Conservation (phyloP, 1,139 yeast genomes). For the Kluyveromyces marxianus region DNA sequence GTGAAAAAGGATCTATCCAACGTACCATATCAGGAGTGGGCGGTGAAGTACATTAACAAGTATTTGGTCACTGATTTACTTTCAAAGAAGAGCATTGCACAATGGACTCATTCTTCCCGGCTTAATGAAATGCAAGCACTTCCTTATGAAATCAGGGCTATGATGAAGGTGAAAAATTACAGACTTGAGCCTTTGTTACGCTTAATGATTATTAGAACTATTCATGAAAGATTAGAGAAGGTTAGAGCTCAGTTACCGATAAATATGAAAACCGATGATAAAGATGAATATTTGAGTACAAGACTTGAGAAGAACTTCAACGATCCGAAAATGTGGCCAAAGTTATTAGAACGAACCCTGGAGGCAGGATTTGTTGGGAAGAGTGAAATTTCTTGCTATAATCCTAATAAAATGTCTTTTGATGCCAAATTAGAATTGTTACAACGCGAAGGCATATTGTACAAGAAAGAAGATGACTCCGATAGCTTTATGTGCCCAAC, state of each 20-base stretch:
- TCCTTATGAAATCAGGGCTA: background rate
- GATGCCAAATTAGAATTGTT: background rate
- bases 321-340: background rate
- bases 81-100: background rate
- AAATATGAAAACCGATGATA: background rate
- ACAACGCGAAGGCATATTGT: background rate
- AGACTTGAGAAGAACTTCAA: background rate
- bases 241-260: background rate
- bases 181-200: background rate
- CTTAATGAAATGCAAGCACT: background rate
- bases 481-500: background rate
- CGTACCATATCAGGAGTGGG: background rate
- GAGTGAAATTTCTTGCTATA: background rate
- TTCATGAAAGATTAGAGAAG: background rate
- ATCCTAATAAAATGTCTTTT: background rate
- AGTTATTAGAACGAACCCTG: background rate
- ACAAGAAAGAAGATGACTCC: background rate
- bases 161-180: background rate
- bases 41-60: background rate
- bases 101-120: background rate
- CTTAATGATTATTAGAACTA: background rate
- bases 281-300: background rate
- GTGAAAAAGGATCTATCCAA: background rate
- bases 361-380: slow-evolving; percentile 1
- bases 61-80: slow-evolving; percentile 3